phyloP scores from a whole-genome alignment of 2,329 filamentous ascomycete genomes.

The Botrytis cinerea region DNA sequence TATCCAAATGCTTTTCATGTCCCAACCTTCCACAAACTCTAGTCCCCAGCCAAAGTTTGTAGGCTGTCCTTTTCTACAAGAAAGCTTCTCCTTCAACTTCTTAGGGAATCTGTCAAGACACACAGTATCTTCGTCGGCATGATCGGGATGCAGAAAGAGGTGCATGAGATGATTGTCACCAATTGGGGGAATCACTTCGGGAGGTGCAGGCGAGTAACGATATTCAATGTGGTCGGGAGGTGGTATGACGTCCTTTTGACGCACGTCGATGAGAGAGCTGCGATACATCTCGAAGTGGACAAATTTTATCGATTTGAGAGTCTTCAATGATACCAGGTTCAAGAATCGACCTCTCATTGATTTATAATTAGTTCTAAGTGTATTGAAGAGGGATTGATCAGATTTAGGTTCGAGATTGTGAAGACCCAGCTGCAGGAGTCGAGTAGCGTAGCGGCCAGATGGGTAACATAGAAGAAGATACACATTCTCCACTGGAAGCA shows the following conservation, averaged over 20 bases:
- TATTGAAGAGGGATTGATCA: constrained; percentile 30
- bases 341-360: constrained; percentile 24
- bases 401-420: constrained; percentile 19
- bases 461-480: constrained; percentile 32
- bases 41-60: constrained; percentile 34
- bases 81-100: constrained; percentile 32
- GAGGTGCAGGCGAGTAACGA: constrained; percentile 29
- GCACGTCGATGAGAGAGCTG: constrained; percentile 30
- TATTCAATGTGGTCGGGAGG: constrained; percentile 29
- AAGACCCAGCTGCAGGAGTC: constrained; percentile 31
- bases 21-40: constrained; percentile 32
- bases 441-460: constrained; percentile 29
- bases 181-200: constrained; percentile 31
- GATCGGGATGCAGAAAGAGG: constrained; percentile 28
- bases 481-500: constrained; percentile 13
- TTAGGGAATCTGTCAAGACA: constrained; percentile 33
- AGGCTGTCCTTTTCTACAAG: constrained; percentile 22
- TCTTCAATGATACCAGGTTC: constrained; percentile 26
- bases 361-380: constrained; percentile 26
- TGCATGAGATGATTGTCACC: constrained; percentile 32
- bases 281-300: constrained; percentile 31
- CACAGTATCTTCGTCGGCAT: constrained; percentile 25
- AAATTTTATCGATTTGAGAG: constrained; percentile 32
- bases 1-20: constrained; percentile 30
- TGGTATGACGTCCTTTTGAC: constrained; percentile 31